These are phyloP conservation scores for Saturnispora serradocipensis DNA, from an alignment of 805 yeast genomes.

Conservation along the genomic window DNA sequence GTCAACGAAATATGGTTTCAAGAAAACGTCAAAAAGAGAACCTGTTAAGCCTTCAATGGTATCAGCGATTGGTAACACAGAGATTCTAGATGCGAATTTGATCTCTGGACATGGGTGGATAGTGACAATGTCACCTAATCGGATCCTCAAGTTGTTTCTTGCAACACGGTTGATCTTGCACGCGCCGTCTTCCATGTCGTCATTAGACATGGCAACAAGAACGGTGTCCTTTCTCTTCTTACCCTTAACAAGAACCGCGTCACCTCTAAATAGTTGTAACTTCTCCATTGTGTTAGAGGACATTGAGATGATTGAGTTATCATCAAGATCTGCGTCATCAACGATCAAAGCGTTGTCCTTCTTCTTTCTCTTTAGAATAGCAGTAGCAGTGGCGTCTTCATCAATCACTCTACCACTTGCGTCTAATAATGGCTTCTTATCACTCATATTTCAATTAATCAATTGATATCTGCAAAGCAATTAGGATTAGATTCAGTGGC, in stretches of 20 bases:
- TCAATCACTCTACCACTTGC: constrained; percentile 29
- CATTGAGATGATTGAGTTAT: constrained; percentile 93
- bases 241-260: constrained; percentile 94
- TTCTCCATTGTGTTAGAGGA: constrained; percentile 92
- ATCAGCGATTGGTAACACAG: constrained; percentile 94
- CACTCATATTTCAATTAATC: constrained; percentile 5
- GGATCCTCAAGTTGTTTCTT: constrained; percentile 86
- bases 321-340: constrained; percentile 96
- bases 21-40: constrained; percentile 87
- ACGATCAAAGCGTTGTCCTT: constrained; percentile 89
- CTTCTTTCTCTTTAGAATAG: constrained; percentile 94
- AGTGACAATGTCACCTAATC: constrained; percentile 87
- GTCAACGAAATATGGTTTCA: constrained; percentile 97
- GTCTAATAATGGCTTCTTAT: constrained; percentile 30
- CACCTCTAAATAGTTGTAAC: constrained; percentile 93
- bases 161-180: constrained; percentile 93
- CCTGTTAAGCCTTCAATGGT: constrained; percentile 98
- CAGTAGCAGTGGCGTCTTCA: constrained; percentile 73
- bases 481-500: constrained; percentile 3
- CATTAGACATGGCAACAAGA: constrained; percentile 89
- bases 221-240: constrained; percentile 98
- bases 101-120: constrained; percentile 96
- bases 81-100: constrained; percentile 90
- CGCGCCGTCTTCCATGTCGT: constrained; percentile 92
- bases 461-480: not conserved